Evolutionary conservation across 192 early-diverging fungal genomes (phyloP), one percentile per base, ranked within the genome.

Genomic region (Linnemannia exigua): DNA sequence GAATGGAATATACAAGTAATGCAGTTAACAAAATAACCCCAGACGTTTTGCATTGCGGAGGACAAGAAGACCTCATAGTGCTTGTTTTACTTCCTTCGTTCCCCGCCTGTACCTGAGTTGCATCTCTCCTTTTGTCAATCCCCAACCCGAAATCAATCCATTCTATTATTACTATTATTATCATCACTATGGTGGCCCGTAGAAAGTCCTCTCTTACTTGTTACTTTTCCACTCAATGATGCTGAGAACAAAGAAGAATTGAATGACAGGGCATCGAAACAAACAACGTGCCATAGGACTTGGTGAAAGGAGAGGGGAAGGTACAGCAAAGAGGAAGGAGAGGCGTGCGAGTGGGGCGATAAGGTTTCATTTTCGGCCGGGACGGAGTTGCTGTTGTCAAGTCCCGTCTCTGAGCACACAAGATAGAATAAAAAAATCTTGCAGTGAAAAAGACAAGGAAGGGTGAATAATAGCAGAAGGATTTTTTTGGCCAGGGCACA

Each of bases 301-400:
- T 20, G 52, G 52, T 19, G 1, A 61, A 61, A 61, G 28, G 28
- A 63, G 58, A 31, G 58, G 28, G 2, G 28, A 25, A 25, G 25
- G n/a, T n/a, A n/a, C n/a, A 31, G 58, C 8, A 25, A 31, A 61
- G 12, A 28, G 25, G 14, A 36, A 69, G 35, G 50, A 51, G 67
- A 47, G 38, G 61, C 63, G 74, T 41, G 75, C 35, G 48, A 37
- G 79, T 82, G 80, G 80, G 75, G 80, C 70, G 69, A 72, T 82
- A 76, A 82, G 61, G 80, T 82, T 82, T 76, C 80, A 76, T 81
- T 74, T 79, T 48, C 41, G 11, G 15, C 52, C 46, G 48, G 28
- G 67, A 77, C n/a, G 68, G 48, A 48, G 33, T 25, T 58, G 41
- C 28, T 25, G 31, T 31, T n/a, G 58, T 11, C n/a, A n/a, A n/a